Evolutionary conservation across 75 land plant genomes (phyloP).

Genomic region (Sequoiadendron giganteum): DNA sequence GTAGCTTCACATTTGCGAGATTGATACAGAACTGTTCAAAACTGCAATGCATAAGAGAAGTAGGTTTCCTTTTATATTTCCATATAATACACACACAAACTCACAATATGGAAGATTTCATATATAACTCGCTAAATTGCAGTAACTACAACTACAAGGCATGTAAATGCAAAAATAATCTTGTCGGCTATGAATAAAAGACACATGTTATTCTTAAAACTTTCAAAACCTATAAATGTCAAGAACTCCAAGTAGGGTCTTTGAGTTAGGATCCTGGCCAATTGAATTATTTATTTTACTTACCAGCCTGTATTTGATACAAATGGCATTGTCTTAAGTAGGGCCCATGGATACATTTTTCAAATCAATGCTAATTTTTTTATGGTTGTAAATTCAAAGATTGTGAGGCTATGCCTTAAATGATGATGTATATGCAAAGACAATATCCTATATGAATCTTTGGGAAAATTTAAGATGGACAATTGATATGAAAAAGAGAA

Average conservation of each 20-base stretch:
- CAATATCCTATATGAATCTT: too few species aligned
- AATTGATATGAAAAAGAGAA: too few species aligned
- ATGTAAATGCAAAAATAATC: neutral
- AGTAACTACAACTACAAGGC: neutral
- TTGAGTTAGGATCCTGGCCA: slow-evolving; percentile 94
- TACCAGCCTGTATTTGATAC: slow-evolving; percentile 67
- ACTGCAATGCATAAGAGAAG: slow-evolving; percentile 32
- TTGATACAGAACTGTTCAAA: slow-evolving; percentile 99
- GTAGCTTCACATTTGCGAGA: slow-evolving; percentile 95
- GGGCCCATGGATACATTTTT: too few species aligned
- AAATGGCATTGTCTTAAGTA: neutral
- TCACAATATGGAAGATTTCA: neutral
- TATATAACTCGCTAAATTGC: neutral
- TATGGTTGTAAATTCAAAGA: too few species aligned
- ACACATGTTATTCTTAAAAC: slow-evolving; percentile 99
- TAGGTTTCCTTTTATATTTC: neutral
- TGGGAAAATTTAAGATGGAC: too few species aligned
- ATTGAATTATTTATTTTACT: slow-evolving; percentile 89
- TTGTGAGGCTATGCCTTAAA: too few species aligned
- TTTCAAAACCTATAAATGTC: slow-evolving; percentile 99
- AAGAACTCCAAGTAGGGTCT: slow-evolving; percentile 83
- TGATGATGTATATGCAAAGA: too few species aligned
- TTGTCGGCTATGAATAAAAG: neutral
- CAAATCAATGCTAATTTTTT: too few species aligned
- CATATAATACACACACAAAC: neutral